Evolutionary conservation across 371 early-diverging fungal species (phyloP).

Genomic region (Syncephalastrum sp.): DNA sequence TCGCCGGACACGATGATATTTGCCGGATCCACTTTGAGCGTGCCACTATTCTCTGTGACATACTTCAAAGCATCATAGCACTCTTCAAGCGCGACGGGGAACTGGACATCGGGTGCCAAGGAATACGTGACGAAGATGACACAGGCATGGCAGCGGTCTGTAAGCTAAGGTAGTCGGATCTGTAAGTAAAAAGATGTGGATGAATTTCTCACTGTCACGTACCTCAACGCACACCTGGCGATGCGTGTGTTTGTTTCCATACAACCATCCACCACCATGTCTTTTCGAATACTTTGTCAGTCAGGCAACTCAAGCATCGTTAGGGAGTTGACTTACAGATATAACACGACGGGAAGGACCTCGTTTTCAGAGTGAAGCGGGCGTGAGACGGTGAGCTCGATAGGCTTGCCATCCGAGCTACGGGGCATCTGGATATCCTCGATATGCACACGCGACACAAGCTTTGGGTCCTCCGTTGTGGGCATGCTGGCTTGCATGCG

Average conservation of each 20-base stretch:
- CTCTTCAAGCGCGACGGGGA: constrained; percentile 24
- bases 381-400: constrained; percentile 13
- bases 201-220: too few species aligned
- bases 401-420: too few species aligned
- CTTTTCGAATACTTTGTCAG: constrained; percentile 1
- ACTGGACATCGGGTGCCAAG: constrained; percentile 11
- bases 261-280: constrained; percentile 20
- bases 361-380: constrained; percentile 14
- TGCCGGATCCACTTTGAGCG: constrained; percentile 4
- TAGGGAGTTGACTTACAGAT: constrained; percentile 12
- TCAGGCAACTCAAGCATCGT: background rate
- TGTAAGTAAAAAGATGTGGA: too few species aligned
- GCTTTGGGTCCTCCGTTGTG: too few species aligned
- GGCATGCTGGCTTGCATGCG: too few species aligned
- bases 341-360: constrained; percentile 15
- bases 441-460: too few species aligned
- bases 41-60: background rate
- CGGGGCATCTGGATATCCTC: too few species aligned
- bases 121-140: constrained; percentile 7
- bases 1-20: constrained; percentile 18
- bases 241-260: constrained; percentile 4
- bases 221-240: constrained; percentile 2
- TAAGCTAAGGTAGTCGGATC: too few species aligned
- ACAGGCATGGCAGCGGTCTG: too few species aligned
- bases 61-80: constrained; percentile 17